phyloP scores from a whole-genome alignment of 306 rosid species.

The Gynostemma pentaphyllum region DNA sequence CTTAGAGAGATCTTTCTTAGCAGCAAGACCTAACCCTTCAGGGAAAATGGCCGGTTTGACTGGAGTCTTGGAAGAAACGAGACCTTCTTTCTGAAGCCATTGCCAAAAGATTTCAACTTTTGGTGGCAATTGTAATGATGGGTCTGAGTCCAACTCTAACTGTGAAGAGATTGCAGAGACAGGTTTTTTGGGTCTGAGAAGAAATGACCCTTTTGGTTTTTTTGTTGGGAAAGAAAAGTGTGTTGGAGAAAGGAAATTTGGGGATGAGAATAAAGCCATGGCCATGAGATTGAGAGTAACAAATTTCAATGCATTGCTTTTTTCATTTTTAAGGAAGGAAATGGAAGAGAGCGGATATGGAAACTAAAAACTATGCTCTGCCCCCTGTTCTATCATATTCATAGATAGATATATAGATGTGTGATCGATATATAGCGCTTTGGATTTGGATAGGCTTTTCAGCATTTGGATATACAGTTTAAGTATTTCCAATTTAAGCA shows the following conservation, averaged over 20 bases:
- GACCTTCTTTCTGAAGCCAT: conserved; percentile 78
- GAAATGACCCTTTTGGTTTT: not conserved
- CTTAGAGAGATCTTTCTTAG: conserved; percentile 45
- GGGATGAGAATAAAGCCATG: conserved; percentile 1
- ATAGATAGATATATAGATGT: no score
- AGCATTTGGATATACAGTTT: no score
- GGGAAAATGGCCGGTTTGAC: conserved; percentile 61
- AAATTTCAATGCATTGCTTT: conserved; percentile 2
- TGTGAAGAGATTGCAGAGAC: conserved; percentile 22
- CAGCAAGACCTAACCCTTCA: conserved; percentile 72
- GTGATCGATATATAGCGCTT: no score
- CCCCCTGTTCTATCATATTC: no score
- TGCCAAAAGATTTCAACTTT: conserved; percentile 68
- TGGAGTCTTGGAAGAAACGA: conserved; percentile 57
- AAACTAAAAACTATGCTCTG: not conserved
- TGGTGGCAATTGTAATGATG: conserved; percentile 44
- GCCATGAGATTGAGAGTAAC: not conserved
- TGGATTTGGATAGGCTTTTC: no score
- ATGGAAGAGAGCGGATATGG: not conserved
- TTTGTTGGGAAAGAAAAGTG: not conserved
- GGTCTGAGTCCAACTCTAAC: conserved; percentile 40
- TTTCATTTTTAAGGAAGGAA: not conserved
- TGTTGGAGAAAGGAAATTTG: not conserved
- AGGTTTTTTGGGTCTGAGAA: conserved; percentile 18
- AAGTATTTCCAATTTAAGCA: no score